Percentiles rank a stretch among this genome's conserved stretches.
Conservation (phyloP, 371 early-diverging fungal genomes). For the Rozella allomycis region DNA sequence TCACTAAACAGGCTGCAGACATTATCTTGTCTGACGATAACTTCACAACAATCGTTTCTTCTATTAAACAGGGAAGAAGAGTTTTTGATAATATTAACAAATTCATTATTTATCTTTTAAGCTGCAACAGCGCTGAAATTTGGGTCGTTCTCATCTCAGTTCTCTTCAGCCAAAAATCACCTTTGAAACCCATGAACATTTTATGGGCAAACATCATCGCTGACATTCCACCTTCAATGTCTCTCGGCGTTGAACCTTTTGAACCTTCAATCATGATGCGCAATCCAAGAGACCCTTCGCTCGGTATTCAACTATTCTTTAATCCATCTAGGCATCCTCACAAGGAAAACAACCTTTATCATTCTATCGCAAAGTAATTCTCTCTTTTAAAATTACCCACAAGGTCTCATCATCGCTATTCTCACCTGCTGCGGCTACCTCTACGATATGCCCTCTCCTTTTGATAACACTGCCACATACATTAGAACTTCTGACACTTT, state of each 20-base stretch:
- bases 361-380: conserved; percentile 45
- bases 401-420: conserved; percentile 42
- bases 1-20: conserved; percentile 75
- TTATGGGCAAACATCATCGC: conserved; percentile 64
- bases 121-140: conserved; percentile 51
- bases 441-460: conserved; percentile 7
- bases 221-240: conserved; percentile 35
- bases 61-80: conserved; percentile 58
- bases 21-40: conserved; percentile 71
- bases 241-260: conserved; percentile 45
- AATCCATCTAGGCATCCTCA: conserved; percentile 41
- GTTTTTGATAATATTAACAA: conserved; percentile 79
- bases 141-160: conserved; percentile 5
- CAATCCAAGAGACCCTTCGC: conserved; percentile 52
- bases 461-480: conserved; percentile 10
- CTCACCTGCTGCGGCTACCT: conserved; percentile 44
- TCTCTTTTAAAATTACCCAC: no score
- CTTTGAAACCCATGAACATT: conserved; percentile 42
- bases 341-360: conserved; percentile 22
- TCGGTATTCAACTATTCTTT: no score
- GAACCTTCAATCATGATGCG: conserved; percentile 53
- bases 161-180: conserved; percentile 13
- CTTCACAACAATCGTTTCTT: conserved; percentile 61
- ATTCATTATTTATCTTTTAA: conserved; percentile 66
- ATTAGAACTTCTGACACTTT: no score